Percentiles rank a stretch among this genome's conserved stretches.
These are phyloP conservation scores for Coemansia sp. DNA, from an alignment of 192 early-diverging fungal genomes.

Conservation along the genomic window DNA sequence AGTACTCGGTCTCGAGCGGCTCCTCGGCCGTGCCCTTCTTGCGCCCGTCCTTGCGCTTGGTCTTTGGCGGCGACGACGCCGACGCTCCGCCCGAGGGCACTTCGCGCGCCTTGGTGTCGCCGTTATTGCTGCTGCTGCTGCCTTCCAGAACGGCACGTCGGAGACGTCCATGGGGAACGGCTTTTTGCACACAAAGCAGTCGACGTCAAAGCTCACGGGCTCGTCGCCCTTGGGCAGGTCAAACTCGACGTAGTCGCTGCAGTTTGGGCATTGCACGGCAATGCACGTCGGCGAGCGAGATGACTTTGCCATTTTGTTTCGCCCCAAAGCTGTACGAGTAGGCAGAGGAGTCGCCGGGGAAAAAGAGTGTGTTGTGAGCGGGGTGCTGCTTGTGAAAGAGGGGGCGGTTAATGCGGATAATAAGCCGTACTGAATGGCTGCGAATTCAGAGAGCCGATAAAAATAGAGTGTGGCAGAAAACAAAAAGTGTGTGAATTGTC, in stretches of 20 bases:
- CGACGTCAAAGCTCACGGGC: constrained; percentile 23
- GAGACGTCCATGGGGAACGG: constrained; percentile 49
- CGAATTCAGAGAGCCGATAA: background rate
- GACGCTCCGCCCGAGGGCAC: background rate
- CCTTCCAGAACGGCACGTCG: constrained; percentile 51
- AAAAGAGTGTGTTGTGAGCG: background rate
- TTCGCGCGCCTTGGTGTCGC: constrained; percentile 2
- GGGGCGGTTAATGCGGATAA: too few species aligned
- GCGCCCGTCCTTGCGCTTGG: constrained; percentile 34
- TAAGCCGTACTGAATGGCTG: too few species aligned
- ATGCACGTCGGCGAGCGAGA: constrained; percentile 47
- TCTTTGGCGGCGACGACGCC: constrained; percentile 11
- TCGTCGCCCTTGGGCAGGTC: constrained; percentile 41
- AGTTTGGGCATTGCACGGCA: constrained; percentile 47
- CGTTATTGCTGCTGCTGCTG: background rate
- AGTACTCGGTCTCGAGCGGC: constrained; percentile 81
- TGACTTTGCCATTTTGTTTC: constrained; percentile 34
- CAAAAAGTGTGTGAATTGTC: too few species aligned
- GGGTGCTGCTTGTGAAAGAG: too few species aligned
- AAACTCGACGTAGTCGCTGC: constrained; percentile 49
- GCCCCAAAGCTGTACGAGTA: too few species aligned
- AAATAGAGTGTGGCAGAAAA: too few species aligned
- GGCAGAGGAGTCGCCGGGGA: too few species aligned
- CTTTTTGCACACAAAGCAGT: constrained; percentile 42
- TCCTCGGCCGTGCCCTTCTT: constrained; percentile 61